Evolutionary conservation across 176 grass and related monocot genomes (phyloP), one percentile per base, ranked within the genome.

Genomic region (Rhynchospora tenuis): DNA sequence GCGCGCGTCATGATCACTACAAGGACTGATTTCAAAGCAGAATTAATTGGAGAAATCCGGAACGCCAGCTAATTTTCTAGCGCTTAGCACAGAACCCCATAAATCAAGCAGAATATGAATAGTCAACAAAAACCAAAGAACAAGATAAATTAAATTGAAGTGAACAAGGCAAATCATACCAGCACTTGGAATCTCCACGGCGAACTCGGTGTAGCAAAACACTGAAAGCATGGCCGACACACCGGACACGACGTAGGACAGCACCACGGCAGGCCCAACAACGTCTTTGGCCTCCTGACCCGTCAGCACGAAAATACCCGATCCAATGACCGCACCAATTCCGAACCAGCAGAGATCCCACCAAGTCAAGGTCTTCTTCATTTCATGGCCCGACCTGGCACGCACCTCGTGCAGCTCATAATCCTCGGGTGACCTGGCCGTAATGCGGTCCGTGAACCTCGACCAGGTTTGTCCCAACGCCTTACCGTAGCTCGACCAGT

Each of bases 121-220:
- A 51, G 11, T 12, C 11, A 51, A 51, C 48, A 51, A 51, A 38
- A 38, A 38, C 33, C 33, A 38, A 38, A 38, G 33, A 38, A 38
- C 3, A 38, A 38, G 33, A 4, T 38, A 38, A 38, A 4, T 3
- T 71, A n/a, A 45, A 45, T 45, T 22, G 2, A 46, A 47, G 17
- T 17, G 45, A 71, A 71, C 7, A 71, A 71, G 12, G 19, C 17
- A 74, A 83, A 62, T 33, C 10, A 59, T 90, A 98, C 94, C 94
- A 31, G 94, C 94, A 77, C 92, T 92, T 20, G 94, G 94, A 63
- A 97, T 97, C 72, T 97, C 94, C 64, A 97, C 79, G 78, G 94
- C 94, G 72, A 97, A 97, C 92, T 97, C 94, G 19, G 94, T 97
- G 86, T 97, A 97, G 64, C 94, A 97, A 83, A 97, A 90, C 51